Base-by-base conservation (phyloP, 768 basidiomycete species). In the Suillus paluster region DNA sequence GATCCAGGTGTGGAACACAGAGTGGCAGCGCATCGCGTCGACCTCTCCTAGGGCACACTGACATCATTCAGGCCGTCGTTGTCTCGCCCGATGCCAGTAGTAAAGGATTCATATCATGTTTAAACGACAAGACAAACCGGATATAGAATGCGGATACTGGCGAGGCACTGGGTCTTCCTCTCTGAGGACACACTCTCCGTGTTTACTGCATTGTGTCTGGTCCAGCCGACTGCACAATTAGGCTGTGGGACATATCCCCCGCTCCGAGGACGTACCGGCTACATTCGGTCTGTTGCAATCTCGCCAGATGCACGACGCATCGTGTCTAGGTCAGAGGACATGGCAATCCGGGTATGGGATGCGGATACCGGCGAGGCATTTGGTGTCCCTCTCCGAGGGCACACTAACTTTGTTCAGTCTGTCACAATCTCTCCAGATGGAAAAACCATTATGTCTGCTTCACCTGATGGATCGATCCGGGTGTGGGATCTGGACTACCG, bases 121-220 rank as follows among this genome's bases (percentile, higher is more conserved):
- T 75, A 34, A 71, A 68, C 59, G 75, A 75, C 68, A 69, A 67
- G 34, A 71, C 74, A 1, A 62, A 74, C 30, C 71, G 74, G 60
- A 59, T 75, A n/a, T n/a, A n/a, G n/a, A n/a, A n/a, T n/a, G n/a
- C n/a, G n/a, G n/a, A 55, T 77, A 36, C 36, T 36, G 36, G 9
- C 9, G n/a, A n/a, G 9, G 36, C 12, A 12, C 4, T 36, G 10
- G 11, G 36, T 36, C 36, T 36, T 2, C 3, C 3, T 9, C 11
- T 3, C 2, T 36, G 3, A 36, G 12, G 36, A 5, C 36, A 9
- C n/a, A n/a, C n/a, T n/a, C n/a, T n/a, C n/a, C n/a, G n/a, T n/a
- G 12, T 11, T 12, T 10, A 12, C 10, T 11, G 12, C 21, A n/a
- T 58, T 45, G 39, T 25, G 19, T 44, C 57, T 21, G 38, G 30